A percentile compares a stretch with the other conserved stretches of the same genome.
Conservation (phyloP, 257 asterid genomes). For the Penstemon newberryi region DNA sequence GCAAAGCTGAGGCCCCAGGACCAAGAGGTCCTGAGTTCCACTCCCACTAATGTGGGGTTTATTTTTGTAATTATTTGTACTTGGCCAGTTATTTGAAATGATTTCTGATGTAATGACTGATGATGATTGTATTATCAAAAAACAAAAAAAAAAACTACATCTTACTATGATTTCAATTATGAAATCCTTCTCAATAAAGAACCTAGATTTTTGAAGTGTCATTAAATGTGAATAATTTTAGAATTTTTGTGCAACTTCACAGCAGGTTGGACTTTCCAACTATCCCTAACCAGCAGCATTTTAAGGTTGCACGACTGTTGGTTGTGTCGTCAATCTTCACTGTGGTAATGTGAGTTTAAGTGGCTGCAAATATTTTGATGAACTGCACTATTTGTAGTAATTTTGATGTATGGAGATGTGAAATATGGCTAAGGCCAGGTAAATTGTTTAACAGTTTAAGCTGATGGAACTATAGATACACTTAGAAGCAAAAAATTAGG, state of each 20-base stretch:
- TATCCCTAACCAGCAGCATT: conserved; percentile 24
- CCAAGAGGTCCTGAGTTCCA: no score
- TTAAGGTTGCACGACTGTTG: conserved; percentile 22
- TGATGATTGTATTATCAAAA: no score
- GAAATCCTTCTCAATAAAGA: no score
- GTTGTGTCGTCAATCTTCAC: not conserved
- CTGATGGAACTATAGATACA: conserved; percentile 18
- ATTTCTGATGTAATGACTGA: no score
- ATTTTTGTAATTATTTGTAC: no score
- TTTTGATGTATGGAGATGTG: conserved; percentile 19
- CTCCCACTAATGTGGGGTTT: no score
- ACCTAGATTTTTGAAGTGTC: no score
- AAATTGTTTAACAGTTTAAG: conserved; percentile 1
- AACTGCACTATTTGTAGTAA: conserved; percentile 17
- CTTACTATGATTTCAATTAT: no score
- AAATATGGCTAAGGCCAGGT: conserved; percentile 24
- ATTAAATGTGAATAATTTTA: not conserved
- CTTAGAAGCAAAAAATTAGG: conserved; percentile 20
- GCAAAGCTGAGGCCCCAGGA: no score
- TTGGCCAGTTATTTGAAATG: no score
- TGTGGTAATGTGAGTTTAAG: conserved; percentile 12
- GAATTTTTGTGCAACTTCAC: not conserved
- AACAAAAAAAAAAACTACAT: no score
- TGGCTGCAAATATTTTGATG: conserved; percentile 10
- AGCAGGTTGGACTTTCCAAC: conserved; percentile 23